Evolutionary conservation across 2,329 filamentous ascomycete genomes (phyloP).

Genomic region (Diaporthe aspalathi): DNA sequence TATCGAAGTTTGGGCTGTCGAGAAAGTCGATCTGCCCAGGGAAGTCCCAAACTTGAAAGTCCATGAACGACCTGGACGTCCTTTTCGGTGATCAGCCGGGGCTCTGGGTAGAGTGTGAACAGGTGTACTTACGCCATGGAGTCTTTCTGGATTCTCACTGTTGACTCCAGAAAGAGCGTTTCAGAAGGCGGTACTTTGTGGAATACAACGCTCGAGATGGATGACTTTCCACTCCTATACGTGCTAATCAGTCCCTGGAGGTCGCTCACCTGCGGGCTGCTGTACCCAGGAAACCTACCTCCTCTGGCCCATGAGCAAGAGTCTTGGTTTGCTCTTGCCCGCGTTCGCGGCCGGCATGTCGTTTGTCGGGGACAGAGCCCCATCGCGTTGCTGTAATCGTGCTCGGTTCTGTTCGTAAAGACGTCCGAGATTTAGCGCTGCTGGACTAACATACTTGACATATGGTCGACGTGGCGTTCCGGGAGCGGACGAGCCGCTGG

Average conservation of each 20-base stretch:
- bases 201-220: conserved; percentile 98
- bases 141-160: conserved; percentile 92
- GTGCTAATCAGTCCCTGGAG: conserved; percentile 37
- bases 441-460: conserved; percentile 62
- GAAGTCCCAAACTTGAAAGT: conserved; percentile 98
- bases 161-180: conserved; percentile 95
- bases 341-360: conserved; percentile 59
- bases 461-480: conserved; percentile 47
- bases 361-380: conserved; percentile 51
- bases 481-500: conserved; percentile 39
- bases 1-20: conserved; percentile 88
- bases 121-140: conserved; percentile 82
- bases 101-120: not conserved
- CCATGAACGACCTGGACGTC: conserved; percentile 87
- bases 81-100: conserved; percentile 35
- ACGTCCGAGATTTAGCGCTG: conserved; percentile 72
- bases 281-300: conserved; percentile 67
- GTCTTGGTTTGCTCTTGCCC: conserved; percentile 79
- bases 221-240: conserved; percentile 93
- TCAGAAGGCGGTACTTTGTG: conserved; percentile 97
- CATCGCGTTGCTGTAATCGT: conserved; percentile 62
- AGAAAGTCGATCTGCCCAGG: conserved; percentile 93
- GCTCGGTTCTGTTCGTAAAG: conserved; percentile 70
- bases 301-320: conserved; percentile 95
- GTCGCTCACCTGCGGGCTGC: not conserved